Base-by-base conservation (phyloP, 306 rosid species). In the Lathyrus tuberosus region DNA sequence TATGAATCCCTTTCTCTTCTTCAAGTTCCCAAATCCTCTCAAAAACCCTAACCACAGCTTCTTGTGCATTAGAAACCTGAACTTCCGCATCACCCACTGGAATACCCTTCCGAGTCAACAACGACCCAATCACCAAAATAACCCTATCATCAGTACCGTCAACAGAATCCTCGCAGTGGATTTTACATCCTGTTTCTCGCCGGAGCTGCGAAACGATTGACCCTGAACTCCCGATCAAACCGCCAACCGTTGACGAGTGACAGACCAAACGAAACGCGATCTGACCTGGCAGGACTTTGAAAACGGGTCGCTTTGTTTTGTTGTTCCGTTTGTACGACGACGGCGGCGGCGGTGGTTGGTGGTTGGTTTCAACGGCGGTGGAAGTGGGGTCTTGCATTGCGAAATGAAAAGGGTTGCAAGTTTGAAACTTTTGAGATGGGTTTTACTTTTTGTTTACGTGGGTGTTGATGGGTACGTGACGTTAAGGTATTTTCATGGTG, bases 1-100 rank as follows among this genome's bases (percentile, higher is more conserved):
- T 71, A 33, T 35, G 6, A 35, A 18, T 10, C 44, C 75, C 71
- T 58, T 64, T 80, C 49, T 75, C 79, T 1, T 67, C 67, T 44
- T 72, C 85, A 20, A 81, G 70, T 22, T 56, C 85, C 87, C 87
- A 87, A 40, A 87, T 72, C 76, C 85, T 79, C 67, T 82, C 86
- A 16, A 77, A 82, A 79, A 86, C 86, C 83, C 79, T 87, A 76
- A 87, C 75, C 3, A 70, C 60, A 46, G 86, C 92, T 48, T 78
- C 87, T 75, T 87, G 92, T 4, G 89, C 86, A n/a, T 71, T 73
- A 14, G 92, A 81, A 22, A 84, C 81, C 18, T 63, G 72, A 4
- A 79, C 44, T 8, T 67, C 78, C 2, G 18, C 76, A n/a, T 48
- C 79, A 18, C 71, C 69, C 61, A 83, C 24, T 0, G 30, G 61